Conservation (phyloP, 2,329 filamentous ascomycete species). For the Talaromyces sp. region DNA sequence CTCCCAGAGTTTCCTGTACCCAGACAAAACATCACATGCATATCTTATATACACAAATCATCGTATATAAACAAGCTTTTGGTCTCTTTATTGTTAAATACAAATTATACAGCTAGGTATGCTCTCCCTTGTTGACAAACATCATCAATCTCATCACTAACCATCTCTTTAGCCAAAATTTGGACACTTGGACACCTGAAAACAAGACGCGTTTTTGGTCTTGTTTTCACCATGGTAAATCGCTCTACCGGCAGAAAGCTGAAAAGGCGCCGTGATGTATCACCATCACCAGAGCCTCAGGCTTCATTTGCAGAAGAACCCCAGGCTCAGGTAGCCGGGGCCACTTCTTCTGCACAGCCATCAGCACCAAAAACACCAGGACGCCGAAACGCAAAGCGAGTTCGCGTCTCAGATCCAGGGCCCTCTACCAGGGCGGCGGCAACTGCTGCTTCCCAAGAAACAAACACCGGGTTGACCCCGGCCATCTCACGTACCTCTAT, state of each 20-base stretch:
- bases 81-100: background rate
- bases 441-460: background rate
- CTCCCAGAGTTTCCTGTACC: background rate
- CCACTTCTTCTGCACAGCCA: background rate
- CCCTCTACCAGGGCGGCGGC: conserved; percentile 13
- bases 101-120: background rate
- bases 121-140: background rate
- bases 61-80: background rate
- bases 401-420: conserved; percentile 42
- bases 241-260: background rate
- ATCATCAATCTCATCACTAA: background rate
- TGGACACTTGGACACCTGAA: background rate
- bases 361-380: conserved; percentile 17
- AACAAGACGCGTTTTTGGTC: background rate
- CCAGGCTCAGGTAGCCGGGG: too few relatives aligned
- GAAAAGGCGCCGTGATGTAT: background rate
- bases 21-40: too few relatives aligned
- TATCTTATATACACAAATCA: background rate
- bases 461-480: conserved; percentile 41
- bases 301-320: background rate
- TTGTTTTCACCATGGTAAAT: background rate
- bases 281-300: background rate
- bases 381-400: conserved; percentile 33
- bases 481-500: conserved; percentile 32
- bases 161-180: background rate